These are phyloP conservation scores for Calonectria ilicicola DNA, from an alignment of 2,329 filamentous ascomycete species.

Conservation along the genomic window DNA sequence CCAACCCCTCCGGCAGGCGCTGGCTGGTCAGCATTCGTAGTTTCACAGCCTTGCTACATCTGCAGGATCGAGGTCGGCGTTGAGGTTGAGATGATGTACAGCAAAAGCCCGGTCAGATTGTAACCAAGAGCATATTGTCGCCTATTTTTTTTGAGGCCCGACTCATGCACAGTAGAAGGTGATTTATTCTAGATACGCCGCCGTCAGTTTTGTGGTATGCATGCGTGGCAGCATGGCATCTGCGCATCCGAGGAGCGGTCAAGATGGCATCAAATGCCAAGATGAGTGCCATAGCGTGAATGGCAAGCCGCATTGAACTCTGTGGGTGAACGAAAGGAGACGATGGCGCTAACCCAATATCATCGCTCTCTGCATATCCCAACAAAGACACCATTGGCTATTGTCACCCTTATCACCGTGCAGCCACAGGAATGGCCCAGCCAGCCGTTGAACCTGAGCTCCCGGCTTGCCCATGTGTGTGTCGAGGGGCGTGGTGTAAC, in stretches of 20 bases:
- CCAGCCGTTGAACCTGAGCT: conserved; percentile 18
- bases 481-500: conserved; percentile 14
- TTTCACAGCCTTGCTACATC: conserved; percentile 32
- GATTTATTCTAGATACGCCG: conserved; percentile 5
- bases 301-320: background rate
- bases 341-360: background rate
- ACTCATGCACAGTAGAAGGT: conserved; percentile 8
- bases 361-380: conserved; percentile 1
- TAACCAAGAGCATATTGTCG: background rate
- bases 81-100: conserved; percentile 25
- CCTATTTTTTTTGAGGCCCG: background rate
- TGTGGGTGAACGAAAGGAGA: conserved; percentile 2
- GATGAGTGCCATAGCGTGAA: background rate
- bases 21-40: background rate
- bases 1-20: background rate
- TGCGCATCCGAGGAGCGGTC: conserved; percentile 15
- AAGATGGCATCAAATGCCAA: conserved; percentile 12
- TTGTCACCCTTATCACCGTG: background rate
- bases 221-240: conserved; percentile 6
- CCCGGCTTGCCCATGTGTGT: background rate
- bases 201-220: background rate
- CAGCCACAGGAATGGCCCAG: conserved; percentile 11
- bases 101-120: conserved; percentile 9
- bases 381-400: conserved; percentile 12
- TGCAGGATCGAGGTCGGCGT: conserved; percentile 28